Percentiles rank a stretch among this genome's conserved stretches.
Evolutionary conservation across 1,284 basidiomycete genomes (phyloP).

Genomic region (Marasmius sp.): DNA sequence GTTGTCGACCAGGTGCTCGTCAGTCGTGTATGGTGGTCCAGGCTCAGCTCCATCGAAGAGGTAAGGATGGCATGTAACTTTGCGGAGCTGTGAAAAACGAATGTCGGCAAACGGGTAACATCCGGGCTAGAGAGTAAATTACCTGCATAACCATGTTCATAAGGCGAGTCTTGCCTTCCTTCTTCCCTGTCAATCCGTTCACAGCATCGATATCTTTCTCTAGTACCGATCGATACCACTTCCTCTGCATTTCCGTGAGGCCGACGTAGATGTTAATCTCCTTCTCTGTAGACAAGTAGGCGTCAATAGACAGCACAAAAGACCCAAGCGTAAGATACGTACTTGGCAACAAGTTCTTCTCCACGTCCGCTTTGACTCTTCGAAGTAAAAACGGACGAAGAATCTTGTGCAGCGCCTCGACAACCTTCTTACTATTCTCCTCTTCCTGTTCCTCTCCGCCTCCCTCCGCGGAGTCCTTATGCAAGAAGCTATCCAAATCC

Average conservation of each 20-base stretch:
- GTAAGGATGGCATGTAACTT: slow-evolving; percentile 85
- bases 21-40: slow-evolving; percentile 97
- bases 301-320: slow-evolving; percentile 6
- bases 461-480: slow-evolving; percentile 72
- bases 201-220: slow-evolving; percentile 99
- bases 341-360: slow-evolving; percentile 94
- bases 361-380: slow-evolving; percentile 96
- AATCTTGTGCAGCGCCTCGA: slow-evolving; percentile 97
- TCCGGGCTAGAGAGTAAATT: slow-evolving; percentile 18
- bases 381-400: slow-evolving; percentile 92
- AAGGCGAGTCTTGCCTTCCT: slow-evolving; percentile 96
- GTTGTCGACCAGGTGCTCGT: slow-evolving; percentile 95
- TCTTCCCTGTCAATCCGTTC: slow-evolving; percentile 93
- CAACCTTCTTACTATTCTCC: slow-evolving; percentile 87
- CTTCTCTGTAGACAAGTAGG: slow-evolving; percentile 65
- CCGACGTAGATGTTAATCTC: slow-evolving; percentile 99
- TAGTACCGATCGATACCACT: slow-evolving; percentile 95
- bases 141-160: slow-evolving; percentile 99
- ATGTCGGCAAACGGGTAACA: not conserved
- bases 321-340: slow-evolving; percentile 27
- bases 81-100: slow-evolving; percentile 52
- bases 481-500: slow-evolving; percentile 75
- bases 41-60: slow-evolving; percentile 93
- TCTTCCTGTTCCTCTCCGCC: slow-evolving; percentile 69
- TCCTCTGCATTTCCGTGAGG: slow-evolving; percentile 96